Evolutionary conservation across 2,329 filamentous ascomycete species (phyloP), one percentile per base, ranked within the genome.

Genomic region (Calycina herbarum): DNA sequence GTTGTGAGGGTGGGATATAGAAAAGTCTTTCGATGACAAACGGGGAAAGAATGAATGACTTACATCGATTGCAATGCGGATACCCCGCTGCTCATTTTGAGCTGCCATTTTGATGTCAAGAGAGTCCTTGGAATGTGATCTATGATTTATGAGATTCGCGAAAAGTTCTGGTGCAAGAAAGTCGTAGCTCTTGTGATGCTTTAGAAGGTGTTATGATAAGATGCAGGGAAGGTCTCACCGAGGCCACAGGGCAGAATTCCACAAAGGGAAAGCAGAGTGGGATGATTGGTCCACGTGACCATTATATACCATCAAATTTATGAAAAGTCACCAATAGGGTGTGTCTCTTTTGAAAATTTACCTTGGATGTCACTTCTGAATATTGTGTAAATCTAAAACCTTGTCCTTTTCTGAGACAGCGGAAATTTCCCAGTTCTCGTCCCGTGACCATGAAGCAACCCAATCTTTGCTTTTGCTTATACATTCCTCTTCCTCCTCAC

Each of bases 51-150:
- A 11, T 27, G 27, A 31, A 31, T 7, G 11, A 62, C 60, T 62
- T 31, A 62, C 60, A 40, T 62, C 60, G 45, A 93, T 93, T 70
- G 90, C 89, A 71, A 93, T 92, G 75, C 89, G 87, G 72, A 92
- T 88, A 65, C 89, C 89, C 68, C 86, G 69, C 68, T 65, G 45
- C 48, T 64, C 63, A 20, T n/a, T 59, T 63, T 71, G 69, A 58
- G 64, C 62, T 35, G 59, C 66, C 70, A 72, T 72, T 24, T 66
- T 68, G 45, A 10, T 27, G n/a, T 8, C 20, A 24, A 51, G 45
- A 51, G n/a, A 10, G 8, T 2, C 11, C n/a, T 51, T 27, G 20
- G 42, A 38, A 38, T 45, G 7, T 24, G 45, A 51, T 24, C 17
- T 48, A 10, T 27, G 45, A 3, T 8, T 51, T 51, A n/a, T 27